Evolutionary conservation across 2,329 filamentous ascomycete species (phyloP).

Genomic region (Mycosphaerella arachidis): DNA sequence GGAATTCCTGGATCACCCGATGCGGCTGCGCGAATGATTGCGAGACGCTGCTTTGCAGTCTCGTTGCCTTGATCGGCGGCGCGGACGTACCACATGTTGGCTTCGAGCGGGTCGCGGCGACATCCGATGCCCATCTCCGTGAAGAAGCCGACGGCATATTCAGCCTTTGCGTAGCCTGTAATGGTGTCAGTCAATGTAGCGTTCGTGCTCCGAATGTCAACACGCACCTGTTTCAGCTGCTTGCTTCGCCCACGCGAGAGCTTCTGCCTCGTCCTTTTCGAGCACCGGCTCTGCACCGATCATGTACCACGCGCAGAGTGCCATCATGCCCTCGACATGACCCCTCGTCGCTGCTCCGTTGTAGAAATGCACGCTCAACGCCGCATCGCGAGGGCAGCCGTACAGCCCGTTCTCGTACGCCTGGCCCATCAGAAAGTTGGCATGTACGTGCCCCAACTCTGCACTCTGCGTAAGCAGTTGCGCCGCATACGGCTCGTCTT

Average conservation of each 20-base stretch:
- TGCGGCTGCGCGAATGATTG: constrained; percentile 80
- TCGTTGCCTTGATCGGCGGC: constrained; percentile 90
- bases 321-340: constrained; percentile 91
- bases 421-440: constrained; percentile 85
- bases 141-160: constrained; percentile 95
- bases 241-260: constrained; percentile 89
- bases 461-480: constrained; percentile 93
- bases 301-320: constrained; percentile 97
- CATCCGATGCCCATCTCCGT: constrained; percentile 98
- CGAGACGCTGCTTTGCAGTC: constrained; percentile 78
- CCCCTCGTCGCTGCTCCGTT: constrained; percentile 83
- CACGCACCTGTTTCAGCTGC: constrained; percentile 80
- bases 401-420: constrained; percentile 91
- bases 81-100: constrained; percentile 97
- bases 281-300: constrained; percentile 87
- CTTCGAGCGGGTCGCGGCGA: constrained; percentile 87
- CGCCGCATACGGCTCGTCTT: constrained; percentile 82
- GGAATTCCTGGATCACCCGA: constrained; percentile 48
- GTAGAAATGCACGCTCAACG: constrained; percentile 95
- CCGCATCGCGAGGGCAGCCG: constrained; percentile 82
- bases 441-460: constrained; percentile 82
- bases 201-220: constrained; percentile 8
- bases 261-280: constrained; percentile 92
- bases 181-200: constrained; percentile 9
- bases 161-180: constrained; percentile 62